Base-by-base conservation (phyloP, 2,329 filamentous ascomycete species). In the Corinectria fuckeliana region DNA sequence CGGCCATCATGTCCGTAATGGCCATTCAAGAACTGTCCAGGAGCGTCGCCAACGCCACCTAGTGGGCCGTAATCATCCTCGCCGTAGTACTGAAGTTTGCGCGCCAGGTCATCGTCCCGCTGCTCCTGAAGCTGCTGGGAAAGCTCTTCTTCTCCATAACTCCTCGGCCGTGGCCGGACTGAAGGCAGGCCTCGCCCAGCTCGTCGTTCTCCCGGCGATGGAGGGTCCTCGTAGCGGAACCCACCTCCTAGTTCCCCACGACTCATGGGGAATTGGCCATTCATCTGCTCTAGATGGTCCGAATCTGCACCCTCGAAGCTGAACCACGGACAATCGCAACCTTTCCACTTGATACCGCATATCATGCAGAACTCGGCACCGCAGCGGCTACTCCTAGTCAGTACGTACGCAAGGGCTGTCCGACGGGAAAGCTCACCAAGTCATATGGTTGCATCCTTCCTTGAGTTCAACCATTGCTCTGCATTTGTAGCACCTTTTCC, bases 391-490 rank as follows among this genome's bases (percentile, higher is more conserved):
- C 47, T 57, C 66, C 26, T 7, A 13, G 41, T 68, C 51, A 72
- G 64, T 23, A 57, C 36, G 9, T 16, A 47, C 16, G 25, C 21
- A 34, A 47, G 13, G 49, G 53, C 30, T n/a, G 16, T 11, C 3
- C 7, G 1, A 0, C 10, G 44, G 4, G 10, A 45, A 28, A 16
- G 77, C 86, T 76, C 80, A 91, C 89, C 92, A 96, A 25, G 87
- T 92, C 86, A 96, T 94, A 73, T 94, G 92, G 76, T 94, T 93
- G 75, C 90, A 93, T 42, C 92, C 92, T 74, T 94, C 91, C 67
- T 89, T 89, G 49, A 92, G 78, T 74, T 96, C 91, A 42, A 96
- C 90, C 80, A 91, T 82, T 36, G 85, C 81, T 63, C 84, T 86
- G 77, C 93, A 96, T 62, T 82, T 87, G 71, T 88, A 88, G 74